phyloP scores from a whole-genome alignment of 768 basidiomycete genomes.

The Daedaleopsis nitida region DNA sequence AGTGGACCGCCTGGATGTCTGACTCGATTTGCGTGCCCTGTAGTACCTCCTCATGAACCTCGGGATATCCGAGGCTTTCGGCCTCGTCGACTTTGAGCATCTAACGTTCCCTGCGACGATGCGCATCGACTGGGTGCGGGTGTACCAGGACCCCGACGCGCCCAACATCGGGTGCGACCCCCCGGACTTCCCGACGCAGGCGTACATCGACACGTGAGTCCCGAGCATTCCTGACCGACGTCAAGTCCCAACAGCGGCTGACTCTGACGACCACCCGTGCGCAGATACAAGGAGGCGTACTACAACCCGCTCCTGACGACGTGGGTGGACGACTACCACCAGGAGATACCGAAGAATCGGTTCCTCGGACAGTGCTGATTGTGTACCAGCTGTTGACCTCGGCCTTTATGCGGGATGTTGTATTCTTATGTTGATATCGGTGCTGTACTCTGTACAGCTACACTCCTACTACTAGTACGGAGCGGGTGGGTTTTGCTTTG shows the following conservation, averaged over 20 bases:
- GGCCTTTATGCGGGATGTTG: too few relatives aligned
- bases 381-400: too few relatives aligned
- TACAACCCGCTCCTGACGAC: conserved; percentile 58
- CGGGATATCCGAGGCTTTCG: conserved; percentile 65
- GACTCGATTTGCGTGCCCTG: not conserved
- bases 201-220: conserved; percentile 61
- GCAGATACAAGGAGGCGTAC: conserved; percentile 70
- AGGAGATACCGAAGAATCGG: too few relatives aligned
- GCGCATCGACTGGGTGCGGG: conserved; percentile 81
- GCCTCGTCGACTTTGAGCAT: conserved; percentile 53
- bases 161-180: conserved; percentile 73
- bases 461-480: too few relatives aligned
- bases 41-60: conserved; percentile 58
- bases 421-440: too few relatives aligned
- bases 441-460: too few relatives aligned
- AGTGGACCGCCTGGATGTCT: not conserved
- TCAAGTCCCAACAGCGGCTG: not conserved
- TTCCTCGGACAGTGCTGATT: too few relatives aligned
- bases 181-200: conserved; percentile 64
- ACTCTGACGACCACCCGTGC: not conserved
- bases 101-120: conserved; percentile 61
- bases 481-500: too few relatives aligned
- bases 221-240: not conserved
- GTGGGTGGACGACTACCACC: too few relatives aligned
- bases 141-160: conserved; percentile 57